phyloP scores from a whole-genome alignment of 1,139 yeast genomes.

The Debaryomyces udenii region DNA sequence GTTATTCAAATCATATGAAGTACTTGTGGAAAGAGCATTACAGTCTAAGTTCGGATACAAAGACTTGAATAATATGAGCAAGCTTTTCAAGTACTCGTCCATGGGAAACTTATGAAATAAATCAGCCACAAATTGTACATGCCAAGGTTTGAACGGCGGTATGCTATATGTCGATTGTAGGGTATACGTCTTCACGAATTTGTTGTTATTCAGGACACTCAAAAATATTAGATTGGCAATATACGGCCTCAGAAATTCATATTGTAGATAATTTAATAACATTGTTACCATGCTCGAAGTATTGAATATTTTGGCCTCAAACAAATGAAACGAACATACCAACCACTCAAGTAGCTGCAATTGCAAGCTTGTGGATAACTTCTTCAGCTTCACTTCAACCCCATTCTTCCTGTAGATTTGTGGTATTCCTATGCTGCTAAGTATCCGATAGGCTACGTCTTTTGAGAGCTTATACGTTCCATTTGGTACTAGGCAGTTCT shows the following conservation, averaged over 20 bases:
- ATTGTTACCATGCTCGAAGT: conserved; percentile 28
- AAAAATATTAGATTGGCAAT: conserved; percentile 35
- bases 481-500: conserved; percentile 19
- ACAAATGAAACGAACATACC: conserved; percentile 29
- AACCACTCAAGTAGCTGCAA: conserved; percentile 35
- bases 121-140: conserved; percentile 36
- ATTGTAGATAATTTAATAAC: conserved; percentile 33
- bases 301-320: conserved; percentile 23
- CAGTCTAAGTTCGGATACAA: conserved; percentile 27
- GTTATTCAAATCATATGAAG: conserved; percentile 13
- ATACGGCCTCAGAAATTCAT: conserved; percentile 37
- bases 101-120: conserved; percentile 36
- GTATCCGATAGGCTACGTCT: conserved; percentile 22
- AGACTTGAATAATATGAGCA: conserved; percentile 28
- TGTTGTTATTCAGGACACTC: conserved; percentile 20
- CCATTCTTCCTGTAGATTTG: conserved; percentile 29
- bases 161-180: conserved; percentile 11
- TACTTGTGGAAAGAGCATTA: conserved; percentile 10
- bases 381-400: conserved; percentile 26
- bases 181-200: conserved; percentile 15
- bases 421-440: conserved; percentile 34
- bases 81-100: conserved; percentile 32
- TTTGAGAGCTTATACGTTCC: conserved; percentile 13
- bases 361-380: conserved; percentile 27
- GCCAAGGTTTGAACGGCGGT: conserved; percentile 35